These are phyloP conservation scores for Adansonia rubrostipa DNA, from an alignment of 441 rosid genomes.

Conservation along the genomic window DNA sequence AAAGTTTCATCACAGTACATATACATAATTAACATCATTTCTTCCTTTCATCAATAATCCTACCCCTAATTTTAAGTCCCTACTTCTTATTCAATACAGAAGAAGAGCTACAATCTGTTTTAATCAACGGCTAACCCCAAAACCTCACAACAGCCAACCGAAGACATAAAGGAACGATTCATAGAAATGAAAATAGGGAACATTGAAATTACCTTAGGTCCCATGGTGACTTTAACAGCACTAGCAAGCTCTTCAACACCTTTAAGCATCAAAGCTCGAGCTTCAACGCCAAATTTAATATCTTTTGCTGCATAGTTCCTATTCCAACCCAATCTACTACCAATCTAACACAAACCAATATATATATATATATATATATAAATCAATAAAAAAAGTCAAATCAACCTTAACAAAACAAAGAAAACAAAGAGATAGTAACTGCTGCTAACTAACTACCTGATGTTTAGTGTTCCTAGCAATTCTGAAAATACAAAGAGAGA, in stretches of 20 bases:
- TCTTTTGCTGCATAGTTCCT: slow-evolving; percentile 81
- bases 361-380: background rate
- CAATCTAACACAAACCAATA: slow-evolving; percentile 51
- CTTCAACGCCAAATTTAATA: slow-evolving; percentile 82
- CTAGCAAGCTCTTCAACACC: slow-evolving; percentile 92
- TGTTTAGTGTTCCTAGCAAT: slow-evolving; percentile 48
- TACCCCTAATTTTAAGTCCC: background rate
- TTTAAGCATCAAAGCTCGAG: slow-evolving; percentile 81
- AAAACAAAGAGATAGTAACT: background rate
- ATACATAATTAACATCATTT: background rate
- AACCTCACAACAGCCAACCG: no score
- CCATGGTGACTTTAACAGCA: slow-evolving; percentile 91
- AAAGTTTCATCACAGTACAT: background rate
- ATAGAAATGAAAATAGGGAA: background rate
- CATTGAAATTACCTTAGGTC: slow-evolving; percentile 68
- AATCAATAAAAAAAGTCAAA: background rate
- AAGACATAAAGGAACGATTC: background rate
- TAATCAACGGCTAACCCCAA: background rate
- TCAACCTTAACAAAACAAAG: background rate
- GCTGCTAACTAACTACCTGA: slow-evolving; percentile 45
- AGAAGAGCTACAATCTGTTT: background rate
- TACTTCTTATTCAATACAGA: background rate
- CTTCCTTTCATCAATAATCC: background rate
- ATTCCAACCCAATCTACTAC: slow-evolving; percentile 64
- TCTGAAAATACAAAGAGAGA: slow-evolving; percentile 38